These are phyloP conservation scores for Suillus discolor DNA, from an alignment of 768 basidiomycete species.

Conservation along the genomic window DNA sequence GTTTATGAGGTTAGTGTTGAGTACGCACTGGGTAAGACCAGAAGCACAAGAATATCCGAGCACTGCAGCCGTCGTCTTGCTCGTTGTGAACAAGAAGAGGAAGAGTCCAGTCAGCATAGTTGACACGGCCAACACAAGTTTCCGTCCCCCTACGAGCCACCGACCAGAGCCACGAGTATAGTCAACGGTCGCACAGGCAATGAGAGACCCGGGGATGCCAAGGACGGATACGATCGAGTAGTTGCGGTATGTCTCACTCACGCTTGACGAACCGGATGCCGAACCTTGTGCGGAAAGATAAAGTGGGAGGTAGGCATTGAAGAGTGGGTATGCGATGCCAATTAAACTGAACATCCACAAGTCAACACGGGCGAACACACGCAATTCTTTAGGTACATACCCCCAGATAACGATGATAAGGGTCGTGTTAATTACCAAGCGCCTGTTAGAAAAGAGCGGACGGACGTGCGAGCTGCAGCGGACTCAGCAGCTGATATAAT, in stretches of 20 bases:
- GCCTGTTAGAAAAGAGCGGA: constrained; percentile 49
- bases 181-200: constrained; percentile 49
- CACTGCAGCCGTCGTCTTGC: constrained; percentile 38
- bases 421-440: constrained; percentile 46
- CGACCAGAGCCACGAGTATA: constrained; percentile 35
- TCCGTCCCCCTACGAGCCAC: constrained; percentile 46
- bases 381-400: constrained; percentile 25
- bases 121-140: constrained; percentile 47
- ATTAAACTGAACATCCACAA: constrained; percentile 36
- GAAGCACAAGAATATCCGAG: constrained; percentile 51
- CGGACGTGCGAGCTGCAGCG: constrained; percentile 45
- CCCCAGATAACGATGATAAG: constrained; percentile 57
- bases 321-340: constrained; percentile 57
- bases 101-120: constrained; percentile 49
- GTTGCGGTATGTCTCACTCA: constrained; percentile 45
- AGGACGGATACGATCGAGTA: constrained; percentile 50
- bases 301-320: constrained; percentile 52
- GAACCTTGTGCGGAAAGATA: constrained; percentile 43
- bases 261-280: constrained; percentile 21
- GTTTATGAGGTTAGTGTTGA: neutral
- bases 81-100: constrained; percentile 55
- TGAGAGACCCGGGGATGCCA: constrained; percentile 49
- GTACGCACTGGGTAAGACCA: constrained; percentile 42
- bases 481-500: neutral
- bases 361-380: neutral